Evolutionary conservation across 2,329 filamentous ascomycete species (phyloP).

Genomic region (Teratosphaeria zuluensis): DNA sequence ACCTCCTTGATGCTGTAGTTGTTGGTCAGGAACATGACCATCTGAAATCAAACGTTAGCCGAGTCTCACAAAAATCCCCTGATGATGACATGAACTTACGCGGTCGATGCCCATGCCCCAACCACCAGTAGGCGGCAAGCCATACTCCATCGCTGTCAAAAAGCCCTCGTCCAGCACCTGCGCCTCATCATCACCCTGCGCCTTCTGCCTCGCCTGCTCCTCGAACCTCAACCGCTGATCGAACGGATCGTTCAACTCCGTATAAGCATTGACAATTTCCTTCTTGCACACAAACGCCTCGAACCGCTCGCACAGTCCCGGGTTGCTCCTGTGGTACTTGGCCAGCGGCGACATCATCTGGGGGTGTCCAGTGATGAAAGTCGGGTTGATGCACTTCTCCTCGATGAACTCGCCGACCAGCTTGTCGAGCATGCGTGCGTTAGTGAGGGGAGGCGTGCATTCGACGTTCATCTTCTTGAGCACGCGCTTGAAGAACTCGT

Average conservation of each 20-base stretch:
- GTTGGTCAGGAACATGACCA: slow-evolving; percentile 93
- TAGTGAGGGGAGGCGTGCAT: slow-evolving; percentile 82
- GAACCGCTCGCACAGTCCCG: slow-evolving; percentile 90
- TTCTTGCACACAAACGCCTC: slow-evolving; percentile 96
- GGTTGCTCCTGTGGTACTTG: slow-evolving; percentile 77
- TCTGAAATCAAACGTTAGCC: slow-evolving; percentile 59
- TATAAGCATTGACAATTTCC: slow-evolving; percentile 95
- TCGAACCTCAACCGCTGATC: slow-evolving; percentile 87
- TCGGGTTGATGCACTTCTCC: slow-evolving; percentile 86
- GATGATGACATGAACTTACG: slow-evolving; percentile 30
- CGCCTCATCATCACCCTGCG: slow-evolving; percentile 91
- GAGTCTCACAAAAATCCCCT: slow-evolving; percentile 43
- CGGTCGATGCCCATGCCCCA: slow-evolving; percentile 94
- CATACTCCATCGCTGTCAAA: slow-evolving; percentile 79
- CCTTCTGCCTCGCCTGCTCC: slow-evolving; percentile 93
- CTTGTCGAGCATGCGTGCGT: slow-evolving; percentile 93
- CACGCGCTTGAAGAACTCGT: slow-evolving; percentile 73
- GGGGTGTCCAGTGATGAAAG: slow-evolving; percentile 76
- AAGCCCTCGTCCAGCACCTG: slow-evolving; percentile 95
- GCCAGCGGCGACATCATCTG: slow-evolving; percentile 86
- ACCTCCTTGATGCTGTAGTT: slow-evolving; percentile 96
- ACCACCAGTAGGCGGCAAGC: slow-evolving; percentile 84
- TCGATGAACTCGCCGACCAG: slow-evolving; percentile 87
- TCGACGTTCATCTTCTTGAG: slow-evolving; percentile 86
- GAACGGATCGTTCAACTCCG: slow-evolving; percentile 94